Conservation (phyloP, 2,329 filamentous ascomycete species). For the Sclerotinia minor region DNA sequence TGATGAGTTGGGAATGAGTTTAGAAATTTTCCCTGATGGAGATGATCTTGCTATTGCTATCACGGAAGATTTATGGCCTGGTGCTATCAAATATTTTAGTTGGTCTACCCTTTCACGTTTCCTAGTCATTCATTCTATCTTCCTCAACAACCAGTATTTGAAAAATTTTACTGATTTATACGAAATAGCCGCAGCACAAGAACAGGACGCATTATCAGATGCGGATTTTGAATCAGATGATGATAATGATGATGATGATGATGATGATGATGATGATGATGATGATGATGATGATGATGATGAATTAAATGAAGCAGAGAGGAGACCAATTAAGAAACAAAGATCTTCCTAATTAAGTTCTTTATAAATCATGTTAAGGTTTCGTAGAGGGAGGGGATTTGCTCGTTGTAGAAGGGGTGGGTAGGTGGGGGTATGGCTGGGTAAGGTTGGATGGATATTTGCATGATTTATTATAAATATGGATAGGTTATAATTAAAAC, state of each 20-base stretch:
- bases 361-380: too few species aligned
- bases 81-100: conserved; percentile 91
- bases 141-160: background rate
- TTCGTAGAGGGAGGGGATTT: too few species aligned
- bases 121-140: conserved; percentile 16
- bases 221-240: conserved; percentile 68
- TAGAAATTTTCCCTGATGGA: conserved; percentile 85
- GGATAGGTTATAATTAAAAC: too few species aligned
- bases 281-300: too few species aligned
- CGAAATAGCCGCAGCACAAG: conserved; percentile 64
- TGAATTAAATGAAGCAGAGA: too few species aligned
- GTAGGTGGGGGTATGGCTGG: too few species aligned
- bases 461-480: too few species aligned
- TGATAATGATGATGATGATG: conserved; percentile 47
- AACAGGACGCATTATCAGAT: conserved; percentile 66
- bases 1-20: conserved; percentile 63
- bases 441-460: too few species aligned
- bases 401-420: too few species aligned
- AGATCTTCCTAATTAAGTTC: too few species aligned
- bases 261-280: too few species aligned
- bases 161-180: conserved; percentile 43
- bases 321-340: too few species aligned
- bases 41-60: conserved; percentile 79
- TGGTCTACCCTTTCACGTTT: conserved; percentile 43
- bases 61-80: conserved; percentile 85